Evolutionary conservation across 2,329 filamentous ascomycete genomes (phyloP), one percentile per base, ranked within the genome.

Genomic region (Xylariomycetidae sp.): DNA sequence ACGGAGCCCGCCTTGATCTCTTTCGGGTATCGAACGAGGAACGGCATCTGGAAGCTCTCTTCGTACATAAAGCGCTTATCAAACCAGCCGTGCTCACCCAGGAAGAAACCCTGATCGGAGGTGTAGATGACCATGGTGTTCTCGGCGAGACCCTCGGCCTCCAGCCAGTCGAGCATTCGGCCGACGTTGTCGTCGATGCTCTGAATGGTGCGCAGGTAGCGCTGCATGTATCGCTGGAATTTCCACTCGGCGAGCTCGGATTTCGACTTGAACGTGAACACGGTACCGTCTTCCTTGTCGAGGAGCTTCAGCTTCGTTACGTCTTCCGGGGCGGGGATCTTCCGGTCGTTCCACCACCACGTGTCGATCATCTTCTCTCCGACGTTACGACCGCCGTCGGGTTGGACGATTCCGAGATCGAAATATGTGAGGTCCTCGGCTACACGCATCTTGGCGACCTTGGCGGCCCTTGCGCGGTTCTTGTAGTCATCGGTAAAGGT

Each of bases 31-130:
- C 64, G 60, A 7, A 69, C 57, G 4, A 74, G 46, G 29, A 74
- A 70, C 0, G 70, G 70, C 70, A 74, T 74, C 49, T 74, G 69
- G 52, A 74, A 74, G 10, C 57, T 63, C 48, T 74, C 68, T 40
- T 75, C 70, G 49, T 74, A 74, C 64, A 74, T 73, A 49, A 74
- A 73, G 3, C 70, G 63, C 52, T 74, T 74, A 48, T 74, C 71
- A 43, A 73, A 74, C 70, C 69, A 74, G 33, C 70, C 70, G 39
- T 74, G 71, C 37, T 74, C 70, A 6, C 70, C 70, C 0, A 74
- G 61, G 48, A 74, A 74, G 54, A 74, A 74, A 5, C 70, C 71
- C 39, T 74, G 69, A 40, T 73, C 70, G 0, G 66, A 70, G 0
- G 65, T 72, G 40, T 74, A 74, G n/a, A 73, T 58, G 2, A 74